These are phyloP conservation scores for Pisolithus microcarpus DNA, from an alignment of 768 basidiomycete genomes.

Conservation along the genomic window DNA sequence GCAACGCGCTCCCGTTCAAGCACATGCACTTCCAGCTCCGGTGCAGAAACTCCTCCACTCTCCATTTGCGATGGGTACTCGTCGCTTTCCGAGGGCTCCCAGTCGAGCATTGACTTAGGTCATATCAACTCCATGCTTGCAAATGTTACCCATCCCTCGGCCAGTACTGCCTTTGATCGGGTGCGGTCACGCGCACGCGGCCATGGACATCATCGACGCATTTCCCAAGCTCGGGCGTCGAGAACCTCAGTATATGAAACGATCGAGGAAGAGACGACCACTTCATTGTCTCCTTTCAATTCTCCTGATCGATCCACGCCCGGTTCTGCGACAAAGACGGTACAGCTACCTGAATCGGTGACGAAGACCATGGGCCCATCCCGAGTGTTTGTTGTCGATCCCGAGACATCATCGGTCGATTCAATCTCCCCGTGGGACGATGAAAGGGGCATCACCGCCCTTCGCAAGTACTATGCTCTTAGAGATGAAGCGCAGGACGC, in stretches of 20 bases:
- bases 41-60: conserved; percentile 64
- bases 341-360: conserved; percentile 3
- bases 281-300: conserved; percentile 18
- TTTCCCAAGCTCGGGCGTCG: conserved; percentile 56
- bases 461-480: conserved; percentile 64
- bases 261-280: conserved; percentile 62
- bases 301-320: conserved; percentile 17
- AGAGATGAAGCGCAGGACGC: conserved; percentile 60
- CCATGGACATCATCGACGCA: conserved; percentile 63
- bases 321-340: conserved; percentile 27
- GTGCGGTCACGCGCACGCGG: conserved; percentile 43
- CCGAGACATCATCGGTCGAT: conserved; percentile 43
- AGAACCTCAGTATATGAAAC: conserved; percentile 72
- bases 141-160: conserved; percentile 45
- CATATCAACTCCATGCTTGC: conserved; percentile 52
- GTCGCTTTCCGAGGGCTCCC: conserved; percentile 58
- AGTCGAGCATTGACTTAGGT: conserved; percentile 69
- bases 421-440: conserved; percentile 54
- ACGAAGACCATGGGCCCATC: conserved; percentile 25
- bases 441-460: conserved; percentile 54
- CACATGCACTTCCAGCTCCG: conserved; percentile 62
- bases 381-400: conserved; percentile 50
- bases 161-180: conserved; percentile 36
- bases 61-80: conserved; percentile 64
- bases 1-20: conserved; percentile 55